Conservation (phyloP, 495 filamentous ascomycete species). For the Penicillium lividum region DNA sequence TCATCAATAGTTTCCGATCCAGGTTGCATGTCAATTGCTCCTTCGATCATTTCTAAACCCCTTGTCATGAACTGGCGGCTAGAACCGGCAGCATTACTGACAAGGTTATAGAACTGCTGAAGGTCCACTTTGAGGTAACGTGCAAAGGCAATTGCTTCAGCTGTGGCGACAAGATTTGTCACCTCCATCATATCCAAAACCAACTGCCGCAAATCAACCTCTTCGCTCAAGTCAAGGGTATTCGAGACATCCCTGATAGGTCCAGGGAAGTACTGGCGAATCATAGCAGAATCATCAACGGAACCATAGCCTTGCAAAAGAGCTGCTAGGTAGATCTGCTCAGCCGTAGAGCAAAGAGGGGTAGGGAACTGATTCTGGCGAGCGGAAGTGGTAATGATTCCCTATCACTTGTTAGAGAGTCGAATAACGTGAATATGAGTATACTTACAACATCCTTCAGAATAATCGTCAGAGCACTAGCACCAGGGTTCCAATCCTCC, state of each 20-base stretch:
- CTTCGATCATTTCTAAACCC: slow-evolving; percentile 55
- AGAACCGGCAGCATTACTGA: slow-evolving; percentile 68
- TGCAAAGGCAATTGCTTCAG: slow-evolving; percentile 68
- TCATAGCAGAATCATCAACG: slow-evolving; percentile 71
- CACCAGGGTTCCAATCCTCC: slow-evolving; percentile 62
- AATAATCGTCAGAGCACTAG: slow-evolving; percentile 73
- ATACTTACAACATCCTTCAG: slow-evolving; percentile 68
- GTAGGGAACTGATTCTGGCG: slow-evolving; percentile 60
- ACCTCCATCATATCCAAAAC: slow-evolving; percentile 61
- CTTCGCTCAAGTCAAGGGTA: slow-evolving; percentile 23
- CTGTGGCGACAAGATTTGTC: slow-evolving; percentile 64
- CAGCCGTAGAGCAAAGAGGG: slow-evolving; percentile 70
- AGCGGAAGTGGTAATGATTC: slow-evolving; percentile 73
- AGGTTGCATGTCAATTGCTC: slow-evolving; percentile 28
- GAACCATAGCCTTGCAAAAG: slow-evolving; percentile 61
- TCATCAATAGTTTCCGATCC: slow-evolving; percentile 52
- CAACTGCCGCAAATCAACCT: slow-evolving; percentile 44
- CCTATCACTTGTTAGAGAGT: slow-evolving; percentile 31
- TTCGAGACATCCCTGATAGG: slow-evolving; percentile 39
- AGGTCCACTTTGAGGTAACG: slow-evolving; percentile 62
- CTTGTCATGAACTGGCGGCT: slow-evolving; percentile 61
- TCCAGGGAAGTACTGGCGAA: slow-evolving; percentile 57
- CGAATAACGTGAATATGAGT: not conserved
- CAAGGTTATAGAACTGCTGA: slow-evolving; percentile 65
- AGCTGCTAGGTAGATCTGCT: slow-evolving; percentile 66